These are phyloP conservation scores for Penicillium malachiteum DNA, from an alignment of 495 filamentous ascomycete species.

Conservation along the genomic window DNA sequence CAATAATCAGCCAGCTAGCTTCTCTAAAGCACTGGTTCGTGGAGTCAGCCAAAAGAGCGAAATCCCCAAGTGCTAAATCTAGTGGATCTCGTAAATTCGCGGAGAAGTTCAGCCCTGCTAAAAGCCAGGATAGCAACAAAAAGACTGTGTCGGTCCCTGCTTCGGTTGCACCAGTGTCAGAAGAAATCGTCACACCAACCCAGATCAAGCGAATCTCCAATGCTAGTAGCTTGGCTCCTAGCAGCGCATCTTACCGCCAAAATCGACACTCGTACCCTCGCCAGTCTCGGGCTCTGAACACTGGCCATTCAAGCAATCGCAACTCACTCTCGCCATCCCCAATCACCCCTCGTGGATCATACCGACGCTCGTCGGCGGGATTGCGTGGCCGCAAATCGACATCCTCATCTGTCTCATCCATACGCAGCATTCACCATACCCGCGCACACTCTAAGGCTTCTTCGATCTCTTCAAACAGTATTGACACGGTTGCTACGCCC, in stretches of 20 bases:
- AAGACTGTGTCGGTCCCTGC: constrained; percentile 25
- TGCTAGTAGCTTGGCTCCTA: constrained; percentile 46
- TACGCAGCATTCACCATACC: constrained; percentile 82
- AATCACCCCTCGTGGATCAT: constrained; percentile 80
- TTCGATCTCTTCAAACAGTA: constrained; percentile 82
- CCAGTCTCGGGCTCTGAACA: constrained; percentile 51
- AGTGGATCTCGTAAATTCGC: constrained; percentile 38
- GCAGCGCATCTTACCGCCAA: constrained; percentile 47
- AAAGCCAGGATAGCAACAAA: constrained; percentile 38
- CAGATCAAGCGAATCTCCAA: constrained; percentile 45
- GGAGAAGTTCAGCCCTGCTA: constrained; percentile 45
- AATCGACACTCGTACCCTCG: constrained; percentile 49
- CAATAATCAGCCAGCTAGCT: constrained; percentile 74
- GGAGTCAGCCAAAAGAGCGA: constrained; percentile 71
- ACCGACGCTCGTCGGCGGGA: constrained; percentile 70
- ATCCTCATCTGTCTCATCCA: constrained; percentile 90
- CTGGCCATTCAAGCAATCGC: constrained; percentile 59
- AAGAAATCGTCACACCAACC: constrained; percentile 38
- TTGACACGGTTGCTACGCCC: constrained; percentile 63
- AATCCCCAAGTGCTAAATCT: constrained; percentile 55
- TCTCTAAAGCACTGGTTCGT: constrained; percentile 88
- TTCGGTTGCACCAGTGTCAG: constrained; percentile 16
- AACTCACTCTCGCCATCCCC: constrained; percentile 88
- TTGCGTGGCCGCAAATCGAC: constrained; percentile 93
- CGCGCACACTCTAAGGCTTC: constrained; percentile 92